Evolutionary conservation across 768 basidiomycete genomes (phyloP), one percentile per base, ranked within the genome.

Genomic region (Sporobolomyces pararoseus): DNA sequence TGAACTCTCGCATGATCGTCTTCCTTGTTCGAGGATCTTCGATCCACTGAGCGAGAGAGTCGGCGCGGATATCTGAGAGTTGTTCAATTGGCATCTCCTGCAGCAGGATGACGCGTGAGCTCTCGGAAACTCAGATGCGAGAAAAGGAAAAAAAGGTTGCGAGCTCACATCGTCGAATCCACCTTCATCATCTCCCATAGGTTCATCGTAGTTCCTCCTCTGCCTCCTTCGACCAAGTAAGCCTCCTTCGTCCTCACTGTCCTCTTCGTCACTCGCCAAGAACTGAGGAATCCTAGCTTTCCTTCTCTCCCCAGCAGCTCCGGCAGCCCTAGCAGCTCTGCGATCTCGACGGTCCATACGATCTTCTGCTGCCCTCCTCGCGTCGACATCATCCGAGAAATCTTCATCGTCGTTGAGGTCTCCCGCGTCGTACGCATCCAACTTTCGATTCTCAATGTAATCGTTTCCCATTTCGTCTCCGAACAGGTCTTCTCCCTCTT

Each of bases 41-140:
- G 75, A 98, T 94, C 96, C 96, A 99, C 80, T 98, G 96, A 29
- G 89, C 89, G 65, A 99, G 92, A 17, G 91, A 93, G 77, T 94
- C 91, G 46, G 94, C 91, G 78, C 98, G 97, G 82, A 99, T 93
- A 78, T 99, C 96, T 69, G 91, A 90, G 14, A 99, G 83, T 81
- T 99, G 91, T 78, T 98, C 95, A 50, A 96, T 79, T 0, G 96
- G 93, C 63, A 99, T 84, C 80, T 97, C 93, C 91, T 96, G 77
- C 32, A 4, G 32, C 6, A 1, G 17, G 6, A 7, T 16, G 3
- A 32, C n/a, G 3, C 12, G 16, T 39, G 66, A 32, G 51, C 13
- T 39, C 29, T 51, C 12, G 32, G 53, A 32, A 13, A n/a, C n/a
- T n/a, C 44, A 4, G 47, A 21, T 54, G 27, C 23, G 10, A 25